These are phyloP conservation scores for Syncephalastrum monosporum DNA, from an alignment of 371 early-diverging fungal genomes.

Conservation along the genomic window DNA sequence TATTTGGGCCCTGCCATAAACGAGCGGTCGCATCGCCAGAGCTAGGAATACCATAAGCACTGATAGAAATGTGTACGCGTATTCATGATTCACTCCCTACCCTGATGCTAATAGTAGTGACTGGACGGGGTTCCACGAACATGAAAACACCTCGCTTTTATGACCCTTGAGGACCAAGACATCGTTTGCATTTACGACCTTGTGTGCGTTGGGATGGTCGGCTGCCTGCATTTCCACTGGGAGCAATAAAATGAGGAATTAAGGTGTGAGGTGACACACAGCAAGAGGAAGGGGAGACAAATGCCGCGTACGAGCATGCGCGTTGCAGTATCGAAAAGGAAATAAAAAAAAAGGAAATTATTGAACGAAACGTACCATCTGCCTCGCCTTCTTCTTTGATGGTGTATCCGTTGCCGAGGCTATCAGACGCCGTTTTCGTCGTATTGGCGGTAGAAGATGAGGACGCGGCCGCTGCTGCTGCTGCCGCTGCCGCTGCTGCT, in stretches of 20 bases:
- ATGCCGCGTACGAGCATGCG: too few relatives aligned
- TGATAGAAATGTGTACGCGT: not conserved
- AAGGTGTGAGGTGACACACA: too few relatives aligned
- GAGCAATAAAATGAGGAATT: too few relatives aligned
- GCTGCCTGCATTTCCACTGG: slow-evolving; percentile 14
- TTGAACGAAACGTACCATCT: not conserved
- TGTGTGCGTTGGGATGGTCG: slow-evolving; percentile 9
- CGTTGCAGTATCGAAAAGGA: not conserved
- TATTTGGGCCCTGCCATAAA: slow-evolving; percentile 73
- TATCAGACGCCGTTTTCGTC: slow-evolving; percentile 1
- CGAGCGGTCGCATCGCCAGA: slow-evolving; percentile 87
- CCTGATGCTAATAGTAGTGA: slow-evolving; percentile 81
- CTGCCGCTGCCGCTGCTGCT: slow-evolving; percentile 1
- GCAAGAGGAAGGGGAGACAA: too few relatives aligned
- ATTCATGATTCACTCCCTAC: slow-evolving; percentile 24
- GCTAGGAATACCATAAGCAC: slow-evolving; percentile 23
- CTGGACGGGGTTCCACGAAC: slow-evolving; percentile 83
- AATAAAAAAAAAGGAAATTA: not conserved
- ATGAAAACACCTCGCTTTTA: slow-evolving; percentile 74
- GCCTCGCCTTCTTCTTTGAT: slow-evolving; percentile 16
- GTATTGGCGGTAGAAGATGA: slow-evolving; percentile 13
- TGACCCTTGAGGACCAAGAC: slow-evolving; percentile 63
- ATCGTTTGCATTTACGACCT: slow-evolving; percentile 28
- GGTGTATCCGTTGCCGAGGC: slow-evolving; percentile 11
- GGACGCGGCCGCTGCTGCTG: slow-evolving; percentile 7